Conservation (phyloP, 305 asterid species). For the Fraxinus ornus region DNA sequence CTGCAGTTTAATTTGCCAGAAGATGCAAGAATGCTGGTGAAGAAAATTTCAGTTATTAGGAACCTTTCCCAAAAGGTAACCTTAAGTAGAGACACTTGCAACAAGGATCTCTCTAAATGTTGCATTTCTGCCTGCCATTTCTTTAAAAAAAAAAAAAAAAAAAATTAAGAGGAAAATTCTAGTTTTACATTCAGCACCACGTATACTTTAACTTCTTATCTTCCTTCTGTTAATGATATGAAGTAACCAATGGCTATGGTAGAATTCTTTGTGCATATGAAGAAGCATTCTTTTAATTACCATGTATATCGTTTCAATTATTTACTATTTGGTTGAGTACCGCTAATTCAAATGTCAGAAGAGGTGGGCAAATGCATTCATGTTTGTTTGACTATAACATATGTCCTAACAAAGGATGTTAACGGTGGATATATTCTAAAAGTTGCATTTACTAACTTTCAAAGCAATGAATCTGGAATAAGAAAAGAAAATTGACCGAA, state of each 20-base stretch:
- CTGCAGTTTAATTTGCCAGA: conserved; percentile 77
- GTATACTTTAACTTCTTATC: not conserved
- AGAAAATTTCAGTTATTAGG: conserved; percentile 71
- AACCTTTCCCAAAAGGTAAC: conserved; percentile 85
- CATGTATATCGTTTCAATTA: not conserved
- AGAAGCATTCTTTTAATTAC: not conserved
- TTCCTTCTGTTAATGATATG: not conserved
- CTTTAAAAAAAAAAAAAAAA: not conserved
- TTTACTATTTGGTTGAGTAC: not conserved
- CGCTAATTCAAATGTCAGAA: not conserved
- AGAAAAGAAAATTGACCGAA: not conserved
- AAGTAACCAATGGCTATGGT: not conserved
- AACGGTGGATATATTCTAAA: not conserved
- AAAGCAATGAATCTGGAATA: not conserved
- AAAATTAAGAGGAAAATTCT: not conserved
- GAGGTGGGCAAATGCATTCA: not conserved
- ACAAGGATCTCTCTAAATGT: not conserved
- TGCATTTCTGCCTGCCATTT: not conserved
- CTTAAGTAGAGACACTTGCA: not conserved
- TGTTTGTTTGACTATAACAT: not conserved
- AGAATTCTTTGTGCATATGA: conserved; percentile 4
- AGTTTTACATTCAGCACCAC: not conserved
- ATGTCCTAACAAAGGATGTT: not conserved
- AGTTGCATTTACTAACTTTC: not conserved
- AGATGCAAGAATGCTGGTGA: conserved; percentile 59